phyloP scores from a whole-genome alignment of 2,329 filamentous ascomycete genomes.

The Ceratocystis smalleyi region DNA sequence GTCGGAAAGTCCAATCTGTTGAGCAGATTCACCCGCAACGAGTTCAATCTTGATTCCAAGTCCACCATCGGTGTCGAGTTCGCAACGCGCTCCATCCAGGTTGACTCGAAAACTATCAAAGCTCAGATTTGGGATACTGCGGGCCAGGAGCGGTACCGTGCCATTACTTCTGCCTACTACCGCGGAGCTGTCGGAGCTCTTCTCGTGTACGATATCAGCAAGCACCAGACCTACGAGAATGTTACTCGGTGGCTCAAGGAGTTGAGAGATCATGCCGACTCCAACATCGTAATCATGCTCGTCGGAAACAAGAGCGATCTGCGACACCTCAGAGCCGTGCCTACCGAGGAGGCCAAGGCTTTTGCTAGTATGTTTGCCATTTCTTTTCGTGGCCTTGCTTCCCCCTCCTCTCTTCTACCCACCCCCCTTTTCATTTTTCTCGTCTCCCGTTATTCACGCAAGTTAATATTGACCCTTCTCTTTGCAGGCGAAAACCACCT shows the following conservation, averaged over 20 bases:
- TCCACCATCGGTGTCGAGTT: constrained; percentile 99
- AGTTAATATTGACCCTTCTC: neutral
- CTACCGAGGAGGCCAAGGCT: constrained; percentile 92
- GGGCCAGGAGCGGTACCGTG: constrained; percentile 95
- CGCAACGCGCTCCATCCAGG: constrained; percentile 93
- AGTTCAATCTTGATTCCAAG: constrained; percentile 99
- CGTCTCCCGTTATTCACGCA: neutral
- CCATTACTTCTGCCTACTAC: constrained; percentile 98
- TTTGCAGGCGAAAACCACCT: constrained; percentile 80
- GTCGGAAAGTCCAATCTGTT: constrained; percentile 99
- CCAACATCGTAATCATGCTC: constrained; percentile 98
- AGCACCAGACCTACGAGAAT: constrained; percentile 98
- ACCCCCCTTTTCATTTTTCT: neutral
- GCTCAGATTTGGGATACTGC: constrained; percentile 99
- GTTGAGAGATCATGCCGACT: constrained; percentile 91
- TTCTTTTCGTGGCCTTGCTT: neutral
- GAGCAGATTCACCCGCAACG: constrained; percentile 98
- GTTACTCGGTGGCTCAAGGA: constrained; percentile 99
- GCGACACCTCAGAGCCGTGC: constrained; percentile 90
- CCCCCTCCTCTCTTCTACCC: neutral
- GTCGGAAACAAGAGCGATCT: constrained; percentile 99
- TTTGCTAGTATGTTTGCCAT: constrained; percentile 62
- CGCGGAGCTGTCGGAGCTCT: constrained; percentile 92
- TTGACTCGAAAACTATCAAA: constrained; percentile 99
- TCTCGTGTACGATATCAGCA: constrained; percentile 98